Percentiles rank a stretch among this genome's conserved stretches.
phyloP scores from a whole-genome alignment of 1,139 yeast species.

The Saccharomyces pastorianus region DNA sequence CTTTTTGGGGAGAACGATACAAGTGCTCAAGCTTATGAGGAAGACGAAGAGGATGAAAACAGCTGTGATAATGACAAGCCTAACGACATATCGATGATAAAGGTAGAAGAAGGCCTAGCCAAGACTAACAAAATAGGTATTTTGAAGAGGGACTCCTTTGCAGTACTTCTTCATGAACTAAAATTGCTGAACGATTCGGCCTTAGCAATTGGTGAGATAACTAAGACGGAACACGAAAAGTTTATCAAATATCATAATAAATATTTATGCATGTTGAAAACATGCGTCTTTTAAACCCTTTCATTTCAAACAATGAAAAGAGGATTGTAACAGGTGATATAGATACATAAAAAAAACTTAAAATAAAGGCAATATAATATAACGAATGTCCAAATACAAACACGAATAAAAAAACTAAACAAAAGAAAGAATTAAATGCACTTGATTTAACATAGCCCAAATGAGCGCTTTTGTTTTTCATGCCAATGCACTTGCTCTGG shows the following conservation, averaged over 20 bases:
- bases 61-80: conserved; percentile 1
- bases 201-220: conserved; percentile 12
- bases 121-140: conserved; percentile 8
- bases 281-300: conserved; percentile 20
- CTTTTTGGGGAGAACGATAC: conserved; percentile 31
- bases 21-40: conserved; percentile 22
- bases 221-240: conserved; percentile 18
- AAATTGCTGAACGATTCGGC: conserved; percentile 14
- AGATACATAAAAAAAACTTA: not conserved
- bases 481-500: not conserved
- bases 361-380: not conserved
- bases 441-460: not conserved
- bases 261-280: conserved; percentile 23
- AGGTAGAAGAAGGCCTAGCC: conserved; percentile 5
- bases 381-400: not conserved
- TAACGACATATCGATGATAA: conserved; percentile 5
- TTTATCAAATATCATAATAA: conserved; percentile 19
- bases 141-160: conserved; percentile 22
- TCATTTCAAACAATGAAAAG: not conserved
- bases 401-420: not conserved
- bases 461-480: not conserved
- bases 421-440: not conserved
- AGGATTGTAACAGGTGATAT: not conserved
- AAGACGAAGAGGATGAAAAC: conserved; percentile 9
- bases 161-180: conserved; percentile 19